These are phyloP conservation scores for Penicillium thymicola DNA, from an alignment of 2,329 filamentous ascomycete species.

Conservation along the genomic window DNA sequence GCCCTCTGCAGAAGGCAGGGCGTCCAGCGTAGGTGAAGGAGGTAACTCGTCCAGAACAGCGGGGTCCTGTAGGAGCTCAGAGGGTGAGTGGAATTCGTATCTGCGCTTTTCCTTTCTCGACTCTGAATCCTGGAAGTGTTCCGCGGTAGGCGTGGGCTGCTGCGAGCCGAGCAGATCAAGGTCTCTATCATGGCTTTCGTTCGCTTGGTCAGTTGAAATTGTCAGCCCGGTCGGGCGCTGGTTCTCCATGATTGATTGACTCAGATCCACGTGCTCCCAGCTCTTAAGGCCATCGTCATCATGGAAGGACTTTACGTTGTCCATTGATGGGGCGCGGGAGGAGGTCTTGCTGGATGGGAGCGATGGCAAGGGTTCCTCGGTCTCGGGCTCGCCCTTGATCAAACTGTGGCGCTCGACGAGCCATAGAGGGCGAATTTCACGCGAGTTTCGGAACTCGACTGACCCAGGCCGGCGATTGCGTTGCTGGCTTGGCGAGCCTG, in stretches of 20 bases:
- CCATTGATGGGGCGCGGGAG: conserved; percentile 47
- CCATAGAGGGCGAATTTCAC: conserved; percentile 77
- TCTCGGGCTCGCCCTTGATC: conserved; percentile 40
- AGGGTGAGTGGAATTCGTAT: conserved; percentile 48
- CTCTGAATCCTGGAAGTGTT: conserved; percentile 40
- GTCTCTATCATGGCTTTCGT: conserved; percentile 31
- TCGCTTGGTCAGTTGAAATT: conserved; percentile 34
- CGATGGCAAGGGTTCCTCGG: conserved; percentile 47
- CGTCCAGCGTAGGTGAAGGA: conserved; percentile 19
- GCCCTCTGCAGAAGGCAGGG: conserved; percentile 32
- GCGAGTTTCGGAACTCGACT: conserved; percentile 51
- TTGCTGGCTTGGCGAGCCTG: conserved; percentile 43
- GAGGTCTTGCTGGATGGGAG: conserved; percentile 52
- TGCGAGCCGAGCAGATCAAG: conserved; percentile 58
- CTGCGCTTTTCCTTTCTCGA: conserved; percentile 40
- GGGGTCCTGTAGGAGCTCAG: conserved; percentile 44
- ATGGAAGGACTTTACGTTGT: conserved; percentile 35
- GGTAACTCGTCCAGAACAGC: conserved; percentile 24
- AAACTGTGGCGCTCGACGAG: conserved; percentile 65
- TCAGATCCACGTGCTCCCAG: conserved; percentile 33
- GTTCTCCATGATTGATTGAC: conserved; percentile 21
- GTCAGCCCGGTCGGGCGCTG: conserved; percentile 28
- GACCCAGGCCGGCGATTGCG: conserved; percentile 50
- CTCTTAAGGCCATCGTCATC: conserved; percentile 27
- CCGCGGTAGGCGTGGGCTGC: conserved; percentile 67